Base-by-base conservation (phyloP, 345 rosid genomes). In the Kernera saxatilis region DNA sequence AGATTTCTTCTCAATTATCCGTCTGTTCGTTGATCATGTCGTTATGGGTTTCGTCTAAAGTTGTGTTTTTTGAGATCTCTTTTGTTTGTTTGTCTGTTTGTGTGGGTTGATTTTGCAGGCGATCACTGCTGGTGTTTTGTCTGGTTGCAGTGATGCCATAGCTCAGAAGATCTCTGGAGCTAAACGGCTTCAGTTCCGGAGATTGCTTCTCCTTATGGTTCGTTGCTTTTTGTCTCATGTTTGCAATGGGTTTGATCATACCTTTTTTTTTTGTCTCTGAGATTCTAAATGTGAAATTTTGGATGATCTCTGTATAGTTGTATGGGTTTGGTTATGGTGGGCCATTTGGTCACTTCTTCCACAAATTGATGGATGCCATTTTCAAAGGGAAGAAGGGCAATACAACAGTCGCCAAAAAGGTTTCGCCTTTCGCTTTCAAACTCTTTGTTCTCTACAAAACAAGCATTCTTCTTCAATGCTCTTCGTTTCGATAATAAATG, bases 281-380 rank as follows among this genome's bases (percentile, higher is more conserved):
- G 51, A 18, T 12, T 39, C 3, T 39, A 23, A 58, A 50, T n/a
- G 63, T 62, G 37, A 21, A 21, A 1, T 17, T 45, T 45, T 22
- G 22, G 9, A 12, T 71, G n/a, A 21, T 71, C 69, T 41, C 22
- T 23, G 19, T 82, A 92, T 82, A 92, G 97, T 81, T 91, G 45
- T 91, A 87, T 82, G 97, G 97, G n/a, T 86, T 87, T 66, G 89
- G 87, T 55, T 91, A 90, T 78, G 88, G 80, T 35, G 98, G 96
- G 53, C 97, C 98, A 15, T 93, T 91, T 77, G 97, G 91, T 15
- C 98, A 93, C 78, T 91, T 85, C 56, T 75, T 91, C 65, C 97
- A 93, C 73, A 91, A 87, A 74, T 62, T 91, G 76, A 83, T 93
- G 92, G 94, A 91, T 76, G 56, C 58, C 12, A 76, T 91, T 64